Percentiles rank a stretch among this genome's conserved stretches.
These are phyloP conservation scores for Podospora conica DNA, from an alignment of 495 filamentous ascomycete genomes.

Conservation along the genomic window DNA sequence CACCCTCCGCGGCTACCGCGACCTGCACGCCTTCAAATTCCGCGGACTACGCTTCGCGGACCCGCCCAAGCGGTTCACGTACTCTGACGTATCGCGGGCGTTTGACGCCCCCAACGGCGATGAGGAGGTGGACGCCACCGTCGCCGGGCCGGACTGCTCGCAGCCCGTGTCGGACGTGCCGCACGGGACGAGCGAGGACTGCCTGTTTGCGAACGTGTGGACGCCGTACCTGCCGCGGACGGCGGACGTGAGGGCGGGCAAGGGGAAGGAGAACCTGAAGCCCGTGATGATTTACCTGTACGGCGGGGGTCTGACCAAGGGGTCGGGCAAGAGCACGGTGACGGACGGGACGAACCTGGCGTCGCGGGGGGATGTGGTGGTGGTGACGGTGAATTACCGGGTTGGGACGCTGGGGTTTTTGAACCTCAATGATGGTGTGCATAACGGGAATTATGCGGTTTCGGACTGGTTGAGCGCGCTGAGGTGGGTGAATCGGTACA, in stretches of 20 bases:
- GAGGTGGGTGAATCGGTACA: conserved; percentile 61
- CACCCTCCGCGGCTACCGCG: conserved; percentile 33
- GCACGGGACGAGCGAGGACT: conserved; percentile 31
- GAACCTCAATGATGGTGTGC: conserved; percentile 27
- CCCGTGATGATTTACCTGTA: conserved; percentile 38
- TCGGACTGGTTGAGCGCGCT: conserved; percentile 33
- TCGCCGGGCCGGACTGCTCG: conserved; percentile 27
- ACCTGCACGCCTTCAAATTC: conserved; percentile 37
- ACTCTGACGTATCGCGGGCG: background rate
- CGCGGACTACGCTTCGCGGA: conserved; percentile 37
- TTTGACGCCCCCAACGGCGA: conserved; percentile 11
- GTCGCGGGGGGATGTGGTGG: conserved; percentile 41
- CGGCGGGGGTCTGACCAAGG: conserved; percentile 31
- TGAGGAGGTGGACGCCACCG: conserved; percentile 18
- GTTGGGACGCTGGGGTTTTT: conserved; percentile 25
- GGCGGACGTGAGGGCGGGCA: background rate
- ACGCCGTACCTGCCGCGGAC: conserved; percentile 31
- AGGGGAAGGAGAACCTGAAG: conserved; percentile 17
- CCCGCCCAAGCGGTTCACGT: conserved; percentile 32
- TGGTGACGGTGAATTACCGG: conserved; percentile 34
- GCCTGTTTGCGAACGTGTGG: conserved; percentile 39
- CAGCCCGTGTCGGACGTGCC: conserved; percentile 29
- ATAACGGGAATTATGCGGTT: conserved; percentile 28
- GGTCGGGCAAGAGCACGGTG: conserved; percentile 32
- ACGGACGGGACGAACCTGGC: conserved; percentile 40